These are phyloP conservation scores for Lactifluus pinguis DNA, from an alignment of 768 basidiomycete species.

Conservation along the genomic window DNA sequence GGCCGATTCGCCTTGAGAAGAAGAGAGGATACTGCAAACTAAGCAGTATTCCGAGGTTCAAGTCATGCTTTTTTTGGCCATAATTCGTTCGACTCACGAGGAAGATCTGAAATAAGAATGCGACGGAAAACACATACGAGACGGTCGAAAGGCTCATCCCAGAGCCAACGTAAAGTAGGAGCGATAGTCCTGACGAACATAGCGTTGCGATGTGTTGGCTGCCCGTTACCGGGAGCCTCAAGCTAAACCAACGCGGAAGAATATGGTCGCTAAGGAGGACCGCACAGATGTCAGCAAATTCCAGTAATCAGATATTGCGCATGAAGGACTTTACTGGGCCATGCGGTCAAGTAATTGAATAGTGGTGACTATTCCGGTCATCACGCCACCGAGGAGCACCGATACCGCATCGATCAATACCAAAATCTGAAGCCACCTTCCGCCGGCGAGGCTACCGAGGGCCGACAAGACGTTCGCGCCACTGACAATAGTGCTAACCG, in stretches of 20 bases:
- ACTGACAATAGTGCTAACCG: neutral
- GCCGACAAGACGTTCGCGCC: constrained; percentile 17
- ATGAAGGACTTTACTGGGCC: neutral
- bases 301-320: neutral
- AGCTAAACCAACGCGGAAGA: constrained; percentile 15
- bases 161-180: constrained; percentile 17
- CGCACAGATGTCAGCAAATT: neutral
- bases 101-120: constrained; percentile 17
- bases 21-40: constrained; percentile 16
- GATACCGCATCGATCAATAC: constrained; percentile 16
- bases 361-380: constrained; percentile 17
- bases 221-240: constrained; percentile 14
- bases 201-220: constrained; percentile 13
- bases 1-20: constrained; percentile 18
- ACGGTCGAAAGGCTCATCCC: constrained; percentile 17
- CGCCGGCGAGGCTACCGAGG: constrained; percentile 13
- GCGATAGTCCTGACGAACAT: constrained; percentile 9
- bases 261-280: constrained; percentile 11
- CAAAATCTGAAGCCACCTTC: constrained; percentile 16
- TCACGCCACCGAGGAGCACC: constrained; percentile 17
- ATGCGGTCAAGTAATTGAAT: constrained; percentile 16
- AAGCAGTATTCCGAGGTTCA: neutral
- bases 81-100: constrained; percentile 5
- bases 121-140: constrained; percentile 19
- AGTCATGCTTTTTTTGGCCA: neutral